phyloP scores from a whole-genome alignment of 257 asterid genomes.

The Ehretia macrophylla region DNA sequence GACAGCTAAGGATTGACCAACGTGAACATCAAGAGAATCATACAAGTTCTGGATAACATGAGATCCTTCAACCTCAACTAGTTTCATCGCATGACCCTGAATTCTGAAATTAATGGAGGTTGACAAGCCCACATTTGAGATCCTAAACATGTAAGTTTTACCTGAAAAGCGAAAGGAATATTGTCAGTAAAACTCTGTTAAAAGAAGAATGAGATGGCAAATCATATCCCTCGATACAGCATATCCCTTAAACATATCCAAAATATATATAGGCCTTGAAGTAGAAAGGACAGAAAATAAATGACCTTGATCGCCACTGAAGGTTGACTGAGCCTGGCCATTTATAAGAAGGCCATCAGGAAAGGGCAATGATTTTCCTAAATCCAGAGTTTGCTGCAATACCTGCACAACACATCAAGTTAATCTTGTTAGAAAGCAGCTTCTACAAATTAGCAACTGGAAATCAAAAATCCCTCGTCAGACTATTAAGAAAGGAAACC shows the following conservation, averaged over 20 bases:
- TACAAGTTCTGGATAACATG: constrained; percentile 74
- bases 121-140: constrained; percentile 75
- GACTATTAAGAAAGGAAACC: background rate
- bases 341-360: constrained; percentile 83
- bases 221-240: background rate
- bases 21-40: constrained; percentile 74
- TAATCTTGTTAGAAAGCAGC: background rate
- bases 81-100: constrained; percentile 75
- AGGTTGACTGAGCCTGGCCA: constrained; percentile 56
- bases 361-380: constrained; percentile 66
- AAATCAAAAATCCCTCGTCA: too few relatives aligned
- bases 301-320: constrained; percentile 71
- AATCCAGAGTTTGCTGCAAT: constrained; percentile 65
- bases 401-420: constrained; percentile 40
- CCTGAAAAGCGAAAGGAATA: constrained; percentile 34
- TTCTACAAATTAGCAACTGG: too few relatives aligned
- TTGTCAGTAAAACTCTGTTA: background rate
- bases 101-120: constrained; percentile 80
- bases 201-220: background rate
- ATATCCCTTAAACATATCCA: too few relatives aligned
- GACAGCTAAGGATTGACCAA: constrained; percentile 73
- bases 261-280: too few relatives aligned
- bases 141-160: constrained; percentile 80
- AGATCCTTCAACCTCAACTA: constrained; percentile 95
- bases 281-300: too few relatives aligned